Base-by-base conservation (phyloP, 768 basidiomycete genomes). In the Trametes punicea region DNA sequence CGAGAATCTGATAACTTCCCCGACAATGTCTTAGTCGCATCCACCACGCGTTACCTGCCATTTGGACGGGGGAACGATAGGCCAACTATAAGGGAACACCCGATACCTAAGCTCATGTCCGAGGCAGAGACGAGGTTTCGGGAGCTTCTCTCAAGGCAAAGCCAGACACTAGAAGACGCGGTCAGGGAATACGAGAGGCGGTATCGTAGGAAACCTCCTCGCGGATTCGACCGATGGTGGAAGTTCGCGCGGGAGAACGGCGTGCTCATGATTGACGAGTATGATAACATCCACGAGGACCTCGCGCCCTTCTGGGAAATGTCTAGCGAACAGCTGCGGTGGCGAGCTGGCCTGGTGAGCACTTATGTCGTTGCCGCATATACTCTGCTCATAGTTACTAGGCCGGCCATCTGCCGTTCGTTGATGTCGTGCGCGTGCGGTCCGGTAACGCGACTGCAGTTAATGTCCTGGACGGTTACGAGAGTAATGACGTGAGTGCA, bases 181-280 rank as follows among this genome's bases (percentile, higher is more conserved):
- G 90, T 92, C 0, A 70, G 71, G 8, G 93, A 96, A 69, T 99
- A 99, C 72, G 82, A 75, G 61, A 73, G 79, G 53, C 78, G 94
- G 55, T 94, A 96, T 70, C 75, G 75, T 9, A 81, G 89, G 33
- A 73, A 82, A 31, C 97, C 97, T 4, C 96, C 97, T 0, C 82
- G 79, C 39, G 96, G 94, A 1, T 99, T 98, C 61, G 95, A 93
- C 66, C 73, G 79, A 26, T 98, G 96, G 96, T 96, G 85, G 81
- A 67, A 71, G 41, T 98, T 93, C 70, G 89, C 87, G 13, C 73
- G 79, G 68, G 75, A 82, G 54, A 81, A 92, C 70, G 72, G 81
- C 6, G 85, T 90, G 44, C 81, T 84, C 63, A 82, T 98, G 72
- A 76, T 89, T 4, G 96, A 98, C 69, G 96, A 98, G 68, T 98